Conservation (phyloP, 768 basidiomycete genomes). For the Podaxis sp. region DNA sequence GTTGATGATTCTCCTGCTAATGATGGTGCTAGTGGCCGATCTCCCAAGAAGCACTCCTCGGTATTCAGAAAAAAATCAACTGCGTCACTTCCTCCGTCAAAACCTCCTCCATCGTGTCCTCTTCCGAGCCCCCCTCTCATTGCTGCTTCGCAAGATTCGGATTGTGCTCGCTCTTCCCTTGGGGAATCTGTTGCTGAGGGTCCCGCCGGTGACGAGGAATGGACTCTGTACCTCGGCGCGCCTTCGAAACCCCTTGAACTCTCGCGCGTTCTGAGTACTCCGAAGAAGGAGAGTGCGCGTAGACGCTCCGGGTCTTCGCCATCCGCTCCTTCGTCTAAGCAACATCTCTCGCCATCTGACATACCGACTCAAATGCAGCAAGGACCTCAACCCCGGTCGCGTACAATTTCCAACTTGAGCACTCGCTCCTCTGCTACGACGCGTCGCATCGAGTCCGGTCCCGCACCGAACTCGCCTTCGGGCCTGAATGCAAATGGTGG, state of each 20-base stretch:
- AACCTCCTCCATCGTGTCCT: slow-evolving; percentile 11
- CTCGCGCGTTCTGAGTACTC: not conserved
- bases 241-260: slow-evolving; percentile 9
- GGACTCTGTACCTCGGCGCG: slow-evolving; percentile 10
- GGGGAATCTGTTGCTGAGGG: not conserved
- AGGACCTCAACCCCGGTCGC: not conserved
- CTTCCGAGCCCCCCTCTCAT: slow-evolving; percentile 8
- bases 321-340: not conserved
- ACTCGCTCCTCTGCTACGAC: slow-evolving; percentile 4
- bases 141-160: not conserved
- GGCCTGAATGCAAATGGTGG: not conserved
- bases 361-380: slow-evolving; percentile 5
- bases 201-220: slow-evolving; percentile 4
- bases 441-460: slow-evolving; percentile 13
- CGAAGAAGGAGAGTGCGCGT: slow-evolving; percentile 4
- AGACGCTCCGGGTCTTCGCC: slow-evolving; percentile 4
- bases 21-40: not conserved
- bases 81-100: slow-evolving; percentile 4
- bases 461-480: not conserved
- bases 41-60: not conserved
- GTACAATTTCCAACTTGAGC: slow-evolving; percentile 8
- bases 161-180: not conserved
- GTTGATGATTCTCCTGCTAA: slow-evolving; percentile 6
- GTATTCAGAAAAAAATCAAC: slow-evolving; percentile 2
- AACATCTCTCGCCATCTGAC: slow-evolving; percentile 10